phyloP scores from a whole-genome alignment of 192 early-diverging fungal species.

The Coemansia umbellata region DNA sequence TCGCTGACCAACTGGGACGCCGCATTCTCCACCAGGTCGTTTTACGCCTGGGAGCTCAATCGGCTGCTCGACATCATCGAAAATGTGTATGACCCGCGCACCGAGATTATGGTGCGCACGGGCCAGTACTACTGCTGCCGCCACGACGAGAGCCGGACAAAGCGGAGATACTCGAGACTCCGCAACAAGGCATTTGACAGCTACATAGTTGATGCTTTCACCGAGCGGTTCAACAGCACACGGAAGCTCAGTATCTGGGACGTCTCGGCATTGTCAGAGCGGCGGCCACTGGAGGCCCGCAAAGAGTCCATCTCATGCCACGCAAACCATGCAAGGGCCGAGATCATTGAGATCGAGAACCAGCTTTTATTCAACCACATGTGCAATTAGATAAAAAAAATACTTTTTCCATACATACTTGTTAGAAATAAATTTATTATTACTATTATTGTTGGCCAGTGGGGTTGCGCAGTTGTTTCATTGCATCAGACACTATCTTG shows the following conservation, averaged over 20 bases:
- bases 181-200: neutral
- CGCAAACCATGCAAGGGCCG: conserved; percentile 4
- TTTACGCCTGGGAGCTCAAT: conserved; percentile 1
- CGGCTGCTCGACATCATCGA: conserved; percentile 1
- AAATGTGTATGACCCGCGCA: neutral
- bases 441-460: neutral
- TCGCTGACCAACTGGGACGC: conserved; percentile 9
- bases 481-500: conserved; percentile 55
- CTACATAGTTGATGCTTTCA: conserved; percentile 2
- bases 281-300: conserved; percentile 6
- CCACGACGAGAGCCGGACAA: neutral
- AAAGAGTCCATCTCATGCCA: conserved; percentile 5
- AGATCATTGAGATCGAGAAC: conserved; percentile 44
- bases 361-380: conserved; percentile 7
- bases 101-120: conserved; percentile 3
- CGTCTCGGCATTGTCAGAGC: conserved; percentile 1
- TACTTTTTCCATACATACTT: neutral
- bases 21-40: neutral
- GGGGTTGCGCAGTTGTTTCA: conserved; percentile 44
- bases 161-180: conserved; percentile 4
- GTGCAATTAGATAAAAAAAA: conserved; percentile 2
- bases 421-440: neutral
- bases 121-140: conserved; percentile 10
- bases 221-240: neutral
- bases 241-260: conserved; percentile 4